Base-by-base conservation (phyloP, 208 protist genomes). In the Trypanosoma boissoni region DNA sequence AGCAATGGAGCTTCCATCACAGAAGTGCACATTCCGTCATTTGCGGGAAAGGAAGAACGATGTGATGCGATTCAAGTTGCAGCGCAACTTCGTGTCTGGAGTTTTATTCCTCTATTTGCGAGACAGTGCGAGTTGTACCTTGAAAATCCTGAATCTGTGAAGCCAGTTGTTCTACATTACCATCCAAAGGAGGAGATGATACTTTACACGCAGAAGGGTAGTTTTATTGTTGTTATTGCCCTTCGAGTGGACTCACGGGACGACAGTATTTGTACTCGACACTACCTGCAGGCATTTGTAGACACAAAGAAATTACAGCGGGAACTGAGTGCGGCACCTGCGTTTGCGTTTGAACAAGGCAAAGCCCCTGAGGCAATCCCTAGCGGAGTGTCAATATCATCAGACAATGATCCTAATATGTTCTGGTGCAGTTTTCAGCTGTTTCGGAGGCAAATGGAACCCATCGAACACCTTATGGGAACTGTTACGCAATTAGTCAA, bases 371-470 rank as follows among this genome's bases (percentile, higher is more conserved):
- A 64, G 36, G 8, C 55, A 21, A 24, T 58, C 32, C 51, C 63
- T 16, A 49, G 34, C 3, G 28, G 52, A 18, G 18, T 54, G 2
- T n/a, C 42, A 42, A 3, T 56, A 2, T 32, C 14, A n/a, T 45
- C n/a, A 28, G 28, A 4, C 4, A 27, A 9, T 4, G 28, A 50
- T 56, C 1, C 27, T 1, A 51, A 66, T 58, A 18, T 58, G 5
- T 76, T 71, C 50, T 76, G 70, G 70, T 69, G 61, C 46, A 66
- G 63, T 43, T 76, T 76, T 64, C 70, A 76, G 52, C 43, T 76
- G 10, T 71, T 58, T 31, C 18, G 51, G 34, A 39, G 50, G 29
- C 70, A 71, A 2, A 68, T 61, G 58, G 60, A 62, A 49, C 50
- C 68, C 1, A 31, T 43, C 2, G 46, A 56, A 27, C 52, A 44